Evolutionary conservation across 129 eudicot genomes (phyloP).

Genomic region (Scalesia atractyloides): DNA sequence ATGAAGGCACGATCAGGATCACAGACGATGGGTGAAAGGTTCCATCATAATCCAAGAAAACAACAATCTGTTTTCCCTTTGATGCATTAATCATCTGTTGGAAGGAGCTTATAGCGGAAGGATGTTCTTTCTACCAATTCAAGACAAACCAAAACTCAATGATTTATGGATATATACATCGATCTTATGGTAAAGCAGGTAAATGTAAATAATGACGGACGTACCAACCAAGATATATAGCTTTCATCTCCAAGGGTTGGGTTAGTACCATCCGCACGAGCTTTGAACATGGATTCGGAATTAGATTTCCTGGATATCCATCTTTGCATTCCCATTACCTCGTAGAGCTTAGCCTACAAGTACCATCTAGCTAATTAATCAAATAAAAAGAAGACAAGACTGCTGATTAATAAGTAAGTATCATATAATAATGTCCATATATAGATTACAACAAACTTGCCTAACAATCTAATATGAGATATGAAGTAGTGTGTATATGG

Average conservation of each 20-base stretch:
- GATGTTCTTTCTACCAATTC: slow-evolving; percentile 54
- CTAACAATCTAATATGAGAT: too few relatives aligned
- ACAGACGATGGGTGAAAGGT: slow-evolving; percentile 81
- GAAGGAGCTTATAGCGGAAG: slow-evolving; percentile 61
- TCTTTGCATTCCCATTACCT: slow-evolving; percentile 46
- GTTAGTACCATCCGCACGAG: too few relatives aligned
- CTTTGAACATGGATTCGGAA: not conserved
- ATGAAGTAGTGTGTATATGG: too few relatives aligned
- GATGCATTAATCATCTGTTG: slow-evolving; percentile 40
- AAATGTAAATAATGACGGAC: not conserved
- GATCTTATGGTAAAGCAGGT: too few relatives aligned
- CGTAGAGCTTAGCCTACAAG: too few relatives aligned
- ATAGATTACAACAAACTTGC: too few relatives aligned
- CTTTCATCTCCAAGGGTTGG: slow-evolving; percentile 12
- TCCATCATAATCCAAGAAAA: slow-evolving; percentile 83
- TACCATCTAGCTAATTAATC: too few relatives aligned
- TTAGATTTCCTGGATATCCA: slow-evolving; percentile 31
- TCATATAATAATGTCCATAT: too few relatives aligned
- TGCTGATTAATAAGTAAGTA: too few relatives aligned
- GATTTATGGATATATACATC: too few relatives aligned
- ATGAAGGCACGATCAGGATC: slow-evolving; percentile 85
- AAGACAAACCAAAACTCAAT: not conserved
- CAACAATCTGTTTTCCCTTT: slow-evolving; percentile 56
- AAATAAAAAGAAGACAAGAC: too few relatives aligned
- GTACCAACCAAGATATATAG: slow-evolving; percentile 66